A percentile compares a stretch with the other conserved stretches of the same genome.
These are phyloP conservation scores for Penicillium sp. DNA, from an alignment of 2,329 filamentous ascomycete genomes.

Conservation along the genomic window DNA sequence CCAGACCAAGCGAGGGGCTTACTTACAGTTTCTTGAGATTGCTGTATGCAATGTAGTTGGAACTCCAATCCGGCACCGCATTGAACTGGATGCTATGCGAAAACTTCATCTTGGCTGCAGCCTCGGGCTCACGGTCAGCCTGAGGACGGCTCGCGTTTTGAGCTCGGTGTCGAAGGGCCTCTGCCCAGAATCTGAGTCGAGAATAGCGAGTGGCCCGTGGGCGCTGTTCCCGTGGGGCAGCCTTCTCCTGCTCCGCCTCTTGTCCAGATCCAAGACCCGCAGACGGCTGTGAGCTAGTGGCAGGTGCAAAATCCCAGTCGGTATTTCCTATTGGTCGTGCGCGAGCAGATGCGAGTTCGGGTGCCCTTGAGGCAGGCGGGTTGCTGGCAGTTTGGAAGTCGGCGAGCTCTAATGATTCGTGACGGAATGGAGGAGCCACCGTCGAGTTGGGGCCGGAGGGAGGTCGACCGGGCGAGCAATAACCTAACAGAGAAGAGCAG, in stretches of 20 bases:
- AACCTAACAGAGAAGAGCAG: constrained; percentile 4
- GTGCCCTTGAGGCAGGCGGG: constrained; percentile 3
- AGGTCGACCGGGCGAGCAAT: constrained; percentile 17
- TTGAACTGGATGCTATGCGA: constrained; percentile 99
- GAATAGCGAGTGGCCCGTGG: constrained; percentile 14
- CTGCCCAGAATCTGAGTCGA: constrained; percentile 31
- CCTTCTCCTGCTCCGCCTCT: constrained; percentile 13
- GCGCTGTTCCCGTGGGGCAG: constrained; percentile 4
- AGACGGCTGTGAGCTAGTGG: constrained; percentile 11
- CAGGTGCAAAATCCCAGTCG: constrained; percentile 6
- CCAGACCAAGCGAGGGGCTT: neutral
- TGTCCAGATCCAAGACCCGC: constrained; percentile 7
- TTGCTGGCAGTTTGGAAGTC: constrained; percentile 17
- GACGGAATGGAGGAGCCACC: constrained; percentile 22
- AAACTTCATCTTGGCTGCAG: constrained; percentile 94
- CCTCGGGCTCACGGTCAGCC: constrained; percentile 36
- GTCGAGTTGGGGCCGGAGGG: constrained; percentile 16
- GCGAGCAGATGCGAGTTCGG: constrained; percentile 6
- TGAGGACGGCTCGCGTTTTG: constrained; percentile 9
- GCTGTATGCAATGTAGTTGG: constrained; percentile 95
- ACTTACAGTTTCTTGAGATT: constrained; percentile 96
- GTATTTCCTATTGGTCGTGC: constrained; percentile 1
- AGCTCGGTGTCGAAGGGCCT: constrained; percentile 30
- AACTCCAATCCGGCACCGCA: constrained; percentile 99
- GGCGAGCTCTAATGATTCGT: constrained; percentile 34